Evolutionary conservation across 1,284 basidiomycete genomes (phyloP).

Genomic region (Ceratobasidium papillatum): DNA sequence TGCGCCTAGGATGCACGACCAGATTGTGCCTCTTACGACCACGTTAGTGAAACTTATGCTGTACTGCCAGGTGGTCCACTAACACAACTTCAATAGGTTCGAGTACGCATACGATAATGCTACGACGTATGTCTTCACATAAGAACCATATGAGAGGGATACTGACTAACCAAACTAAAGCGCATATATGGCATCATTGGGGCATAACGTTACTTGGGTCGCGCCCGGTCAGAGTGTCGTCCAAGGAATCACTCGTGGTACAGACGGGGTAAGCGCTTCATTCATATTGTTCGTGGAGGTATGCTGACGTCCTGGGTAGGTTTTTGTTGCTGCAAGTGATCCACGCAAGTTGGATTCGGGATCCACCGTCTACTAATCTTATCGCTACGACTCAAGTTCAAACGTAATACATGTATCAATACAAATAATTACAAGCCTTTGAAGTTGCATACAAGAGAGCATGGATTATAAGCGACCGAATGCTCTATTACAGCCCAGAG

Average conservation of each 20-base stretch:
- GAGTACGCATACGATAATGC: slow-evolving; percentile 31
- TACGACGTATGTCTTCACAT: slow-evolving; percentile 23
- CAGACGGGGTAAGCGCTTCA: neutral
- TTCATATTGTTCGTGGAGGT: neutral
- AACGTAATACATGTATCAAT: too few species aligned
- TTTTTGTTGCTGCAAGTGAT: slow-evolving; percentile 30
- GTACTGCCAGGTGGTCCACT: neutral
- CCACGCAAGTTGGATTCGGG: slow-evolving; percentile 31
- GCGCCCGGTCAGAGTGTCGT: slow-evolving; percentile 38
- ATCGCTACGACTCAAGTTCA: neutral
- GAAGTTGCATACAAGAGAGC: too few species aligned
- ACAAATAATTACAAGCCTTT: too few species aligned
- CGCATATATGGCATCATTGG: slow-evolving; percentile 37
- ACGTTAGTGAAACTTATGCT: slow-evolving; percentile 16
- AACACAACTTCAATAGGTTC: neutral
- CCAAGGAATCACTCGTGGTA: slow-evolving; percentile 1
- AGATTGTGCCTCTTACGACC: slow-evolving; percentile 36
- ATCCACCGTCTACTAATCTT: slow-evolving; percentile 4
- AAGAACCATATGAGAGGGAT: neutral
- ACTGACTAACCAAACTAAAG: neutral
- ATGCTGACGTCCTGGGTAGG: neutral
- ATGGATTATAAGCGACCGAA: too few species aligned
- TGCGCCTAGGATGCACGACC: slow-evolving; percentile 36
- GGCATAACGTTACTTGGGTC: slow-evolving; percentile 38
- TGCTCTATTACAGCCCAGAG: neutral